Percentiles rank a stretch among this genome's conserved stretches.
Evolutionary conservation across 768 basidiomycete genomes (phyloP).

Genomic region (Pulveroboletus sp.): DNA sequence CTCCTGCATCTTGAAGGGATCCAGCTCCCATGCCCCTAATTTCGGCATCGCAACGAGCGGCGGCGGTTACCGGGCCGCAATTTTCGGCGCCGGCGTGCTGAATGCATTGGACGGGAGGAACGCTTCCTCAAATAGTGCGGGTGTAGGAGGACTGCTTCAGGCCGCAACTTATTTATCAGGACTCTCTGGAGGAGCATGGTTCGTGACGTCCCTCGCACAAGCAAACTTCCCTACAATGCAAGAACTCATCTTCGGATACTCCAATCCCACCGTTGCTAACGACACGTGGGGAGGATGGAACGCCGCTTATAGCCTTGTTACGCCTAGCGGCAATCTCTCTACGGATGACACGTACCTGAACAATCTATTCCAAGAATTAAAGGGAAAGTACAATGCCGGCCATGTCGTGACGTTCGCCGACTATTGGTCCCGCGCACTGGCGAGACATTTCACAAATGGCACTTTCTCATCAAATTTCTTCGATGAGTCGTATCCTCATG

Average conservation of each 20-base stretch:
- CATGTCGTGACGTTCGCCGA: constrained; percentile 31
- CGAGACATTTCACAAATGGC: constrained; percentile 39
- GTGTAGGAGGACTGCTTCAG: constrained; percentile 51
- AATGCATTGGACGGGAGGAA: constrained; percentile 51
- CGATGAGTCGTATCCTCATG: constrained; percentile 29
- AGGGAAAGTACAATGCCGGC: constrained; percentile 30
- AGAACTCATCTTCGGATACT: constrained; percentile 35
- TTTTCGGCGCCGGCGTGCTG: constrained; percentile 50
- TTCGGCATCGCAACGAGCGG: constrained; percentile 53
- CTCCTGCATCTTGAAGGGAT: constrained; percentile 26
- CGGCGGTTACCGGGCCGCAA: constrained; percentile 54
- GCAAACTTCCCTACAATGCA: constrained; percentile 39
- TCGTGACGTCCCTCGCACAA: constrained; percentile 38
- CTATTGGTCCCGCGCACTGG: constrained; percentile 24
- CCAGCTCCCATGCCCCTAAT: constrained; percentile 27
- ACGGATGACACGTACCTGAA: constrained; percentile 16
- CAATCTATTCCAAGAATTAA: constrained; percentile 23
- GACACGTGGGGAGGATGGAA: constrained; percentile 35
- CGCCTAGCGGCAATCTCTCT: constrained; percentile 18
- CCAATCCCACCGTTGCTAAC: constrained; percentile 11
- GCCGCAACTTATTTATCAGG: constrained; percentile 50
- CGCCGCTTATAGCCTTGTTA: constrained; percentile 15
- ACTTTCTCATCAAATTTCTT: constrained; percentile 32
- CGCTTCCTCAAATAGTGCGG: constrained; percentile 35
- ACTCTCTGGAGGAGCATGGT: constrained; percentile 43